phyloP scores from a whole-genome alignment of 2,329 filamentous ascomycete species.

The Beauveria sp. region DNA sequence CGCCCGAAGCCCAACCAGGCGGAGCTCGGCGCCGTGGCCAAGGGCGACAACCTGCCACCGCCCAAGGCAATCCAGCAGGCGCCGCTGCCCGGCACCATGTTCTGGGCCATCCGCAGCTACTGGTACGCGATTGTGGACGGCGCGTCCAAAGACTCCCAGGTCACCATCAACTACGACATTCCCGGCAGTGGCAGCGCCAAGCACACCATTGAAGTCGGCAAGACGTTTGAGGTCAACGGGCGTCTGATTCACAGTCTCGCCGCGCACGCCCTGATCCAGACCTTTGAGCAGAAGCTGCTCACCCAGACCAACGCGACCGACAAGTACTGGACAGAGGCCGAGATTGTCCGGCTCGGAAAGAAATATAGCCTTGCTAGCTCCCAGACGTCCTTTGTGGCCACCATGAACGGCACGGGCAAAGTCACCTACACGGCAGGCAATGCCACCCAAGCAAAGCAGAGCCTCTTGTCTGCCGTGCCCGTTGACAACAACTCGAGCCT shows the following conservation, averaged over 20 bases:
- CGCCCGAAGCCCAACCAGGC: too few relatives aligned
- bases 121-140: neutral
- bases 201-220: neutral
- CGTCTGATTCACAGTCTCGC: neutral
- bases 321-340: neutral
- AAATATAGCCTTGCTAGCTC: neutral
- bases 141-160: neutral
- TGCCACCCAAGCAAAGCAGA: neutral
- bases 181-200: neutral
- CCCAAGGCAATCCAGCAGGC: neutral
- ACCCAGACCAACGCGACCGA: neutral
- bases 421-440: neutral
- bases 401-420: neutral
- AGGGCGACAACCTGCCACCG: too few relatives aligned
- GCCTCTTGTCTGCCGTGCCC: neutral
- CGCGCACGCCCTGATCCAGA: neutral
- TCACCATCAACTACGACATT: neutral
- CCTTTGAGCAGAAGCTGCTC: neutral
- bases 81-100: neutral
- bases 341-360: neutral
- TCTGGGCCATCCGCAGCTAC: neutral
- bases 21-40: too few relatives aligned
- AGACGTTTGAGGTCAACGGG: neutral
- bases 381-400: neutral
- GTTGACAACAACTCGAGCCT: neutral